Evolutionary conservation across 495 filamentous ascomycete genomes (phyloP), one percentile per base, ranked within the genome.

Genomic region (Penicillium nucicola): DNA sequence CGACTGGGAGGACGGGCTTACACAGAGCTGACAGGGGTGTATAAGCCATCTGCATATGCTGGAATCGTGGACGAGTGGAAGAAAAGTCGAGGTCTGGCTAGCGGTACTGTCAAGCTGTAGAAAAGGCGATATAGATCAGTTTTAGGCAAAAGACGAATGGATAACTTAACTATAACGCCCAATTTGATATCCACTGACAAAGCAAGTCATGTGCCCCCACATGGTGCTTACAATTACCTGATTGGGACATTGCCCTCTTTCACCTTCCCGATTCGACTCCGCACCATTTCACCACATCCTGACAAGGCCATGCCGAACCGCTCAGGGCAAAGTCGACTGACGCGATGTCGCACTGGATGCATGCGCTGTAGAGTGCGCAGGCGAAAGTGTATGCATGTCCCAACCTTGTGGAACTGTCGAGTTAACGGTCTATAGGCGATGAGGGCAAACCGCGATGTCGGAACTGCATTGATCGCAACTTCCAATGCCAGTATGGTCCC

Each of bases 321-420:
- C 13, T 18, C 20, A 19, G 55, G 47, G 23, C 48, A 57, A 34
- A 48, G 19, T 19, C 42, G 49, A 35, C 57, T 67, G 28, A 73
- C 61, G 6, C 50, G 67, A 57, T 69, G 68, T 38, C 60, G 74
- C 34, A 77, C 68, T 1, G 74, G 74, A 6, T 77, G 72, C 44
- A 58, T 71, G 54, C 67, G 70, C 22, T 77, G 74, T 64, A 67
- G 71, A 8, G 53, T 62, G 25, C 68, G 71, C 35, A 53, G 67
- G 18, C 65, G 70, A 45, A 77, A 76, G 50, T 75, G 71, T 74
- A 51, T 50, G 67, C 25, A 3, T 37, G 8, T 12, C 41, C 3
- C 28, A 23, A 0, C 23, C 37, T 14, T 20, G 15, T n/a, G 3
- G 5, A 15, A 28, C 41, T 4, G 12, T 28, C 7, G 38, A 28